Evolutionary conservation across 768 basidiomycete species (phyloP), one percentile per base, ranked within the genome.

Genomic region (Daedaleopsis sinensis): DNA sequence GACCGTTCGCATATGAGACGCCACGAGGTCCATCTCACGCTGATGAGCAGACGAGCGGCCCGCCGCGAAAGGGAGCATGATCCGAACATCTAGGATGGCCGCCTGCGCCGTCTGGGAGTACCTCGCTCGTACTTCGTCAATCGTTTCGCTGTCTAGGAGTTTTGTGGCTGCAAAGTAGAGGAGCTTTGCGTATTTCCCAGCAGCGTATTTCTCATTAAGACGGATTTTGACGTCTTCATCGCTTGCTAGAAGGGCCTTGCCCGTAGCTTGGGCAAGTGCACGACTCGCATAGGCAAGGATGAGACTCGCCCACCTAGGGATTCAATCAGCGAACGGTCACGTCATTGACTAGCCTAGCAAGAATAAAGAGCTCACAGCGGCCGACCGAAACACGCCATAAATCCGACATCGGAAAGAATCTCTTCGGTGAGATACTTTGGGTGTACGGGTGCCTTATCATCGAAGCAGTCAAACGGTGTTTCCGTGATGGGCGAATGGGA

Each of bases 1-100:
- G 9, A 60, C 70, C 32, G 69, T 63, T 27, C 69, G 67, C 71
- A 74, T 71, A 59, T 73, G 68, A 54, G 65, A 64, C 15, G 62
- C 70, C 10, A 75, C 71, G 37, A 73, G 47, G 12, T 65, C 37
- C 12, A 27, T 49, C 44, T 71, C 56, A 18, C 43, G 23, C 16
- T 16, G 23, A 23, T 27, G 50, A 11, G 50, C 43, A 39, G 48
- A 36, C 16, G 48, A 60, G 23, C 52, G 38, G 42, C 27, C 27
- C 4, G 60, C 59, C 37, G 63, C 65, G 38, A 35, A 69, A 44
- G 64, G 61, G 16, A 71, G 63, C 35, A 43, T 36, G n/a, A 66
- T 21, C 15, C 57, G 64, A 15, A 63, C 57, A 43, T 68, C 66
- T 8, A 57, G 10, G 23, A 53, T n/a, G n/a, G 59, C 59, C 21